Base-by-base conservation (phyloP, 2,329 filamentous ascomycete genomes). In the Aspergillus felis region DNA sequence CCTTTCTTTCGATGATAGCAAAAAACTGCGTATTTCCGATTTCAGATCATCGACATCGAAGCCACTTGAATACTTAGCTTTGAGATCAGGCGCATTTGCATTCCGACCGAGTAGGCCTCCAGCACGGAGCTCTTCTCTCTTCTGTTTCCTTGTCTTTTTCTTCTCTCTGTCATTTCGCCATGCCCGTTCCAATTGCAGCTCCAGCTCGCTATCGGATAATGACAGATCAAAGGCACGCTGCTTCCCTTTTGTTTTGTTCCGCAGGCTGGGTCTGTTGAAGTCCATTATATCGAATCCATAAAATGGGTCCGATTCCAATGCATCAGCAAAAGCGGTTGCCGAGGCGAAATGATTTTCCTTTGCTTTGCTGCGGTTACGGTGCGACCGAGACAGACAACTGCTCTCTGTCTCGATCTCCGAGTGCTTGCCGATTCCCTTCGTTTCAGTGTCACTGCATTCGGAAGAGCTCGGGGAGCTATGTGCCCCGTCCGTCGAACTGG, bases 221-320 rank as follows among this genome's bases (percentile, higher is more conserved):
- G 84, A 78, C 55, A 86, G 77, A 4, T 79, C 77, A 49, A 82
- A 72, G 53, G 81, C 78, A 49, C 78, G 80, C 60, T 84, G 83
- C 14, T 81, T 79, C 47, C 84, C 85, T 71, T 89, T 91, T 62
- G 82, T 78, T 67, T 85, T 87, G 60, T 82, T 85, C 55, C 81
- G 83, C 5, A 92, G 72, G 54, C 86, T 91, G 1, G 87, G 86
- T 27, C 87, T 82, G 17, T 89, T 83, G 75, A 89, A 91, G 67
- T 96, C 90, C 87, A 94, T 93, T 48, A 95, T 79, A 68, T 96
- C 91, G 61, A 96, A 87, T 8, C 86, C 89, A 59, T 88, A 85
- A 59, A 85, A 83, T 1, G 83, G 82, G 62, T 84, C 81, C 60
- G 77, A 73, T n/a, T 86, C 82, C 2, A 86, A 74, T 0, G 80